Percentiles rank a stretch among this genome's conserved stretches.
Conservation (phyloP, 106 monocot genomes). For the Acorus calamus region DNA sequence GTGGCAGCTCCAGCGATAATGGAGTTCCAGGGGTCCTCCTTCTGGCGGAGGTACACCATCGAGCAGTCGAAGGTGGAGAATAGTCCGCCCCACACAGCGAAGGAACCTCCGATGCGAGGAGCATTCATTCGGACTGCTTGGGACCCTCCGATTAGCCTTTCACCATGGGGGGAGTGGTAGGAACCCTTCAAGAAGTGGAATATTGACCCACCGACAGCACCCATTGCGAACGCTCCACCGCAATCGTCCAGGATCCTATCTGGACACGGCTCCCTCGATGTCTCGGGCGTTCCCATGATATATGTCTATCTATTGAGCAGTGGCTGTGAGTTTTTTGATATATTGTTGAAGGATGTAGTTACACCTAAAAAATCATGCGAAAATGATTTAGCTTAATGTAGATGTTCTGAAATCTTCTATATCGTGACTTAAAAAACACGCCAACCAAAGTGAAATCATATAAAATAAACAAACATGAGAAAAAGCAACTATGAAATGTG, state of each 20-base stretch:
- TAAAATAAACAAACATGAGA: too few species aligned
- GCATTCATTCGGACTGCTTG: conserved; percentile 79
- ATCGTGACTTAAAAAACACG: too few species aligned
- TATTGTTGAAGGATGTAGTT: too few species aligned
- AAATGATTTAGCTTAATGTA: too few species aligned
- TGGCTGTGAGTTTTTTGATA: too few species aligned
- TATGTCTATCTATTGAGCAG: too few species aligned
- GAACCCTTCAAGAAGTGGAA: conserved; percentile 83
- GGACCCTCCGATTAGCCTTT: conserved; percentile 52
- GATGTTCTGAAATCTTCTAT: too few species aligned
- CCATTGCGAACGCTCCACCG: conserved; percentile 88
- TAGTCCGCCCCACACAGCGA: conserved; percentile 95
- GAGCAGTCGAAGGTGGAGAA: conserved; percentile 84
- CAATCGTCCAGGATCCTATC: conserved; percentile 81
- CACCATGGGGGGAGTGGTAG: conserved; percentile 79
- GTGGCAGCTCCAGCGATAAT: conserved; percentile 83
- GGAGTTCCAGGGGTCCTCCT: conserved; percentile 93
- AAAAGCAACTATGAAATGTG: too few species aligned
- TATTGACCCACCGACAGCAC: conserved; percentile 76
- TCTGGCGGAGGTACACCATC: conserved; percentile 88
- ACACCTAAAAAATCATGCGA: too few species aligned
- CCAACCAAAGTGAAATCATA: too few species aligned
- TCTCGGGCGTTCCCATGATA: conserved; percentile 77
- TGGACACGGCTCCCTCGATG: conserved; percentile 84
- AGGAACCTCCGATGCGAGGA: conserved; percentile 78